Conservation (phyloP, 768 basidiomycete genomes). For the Termitomyces sp. region DNA sequence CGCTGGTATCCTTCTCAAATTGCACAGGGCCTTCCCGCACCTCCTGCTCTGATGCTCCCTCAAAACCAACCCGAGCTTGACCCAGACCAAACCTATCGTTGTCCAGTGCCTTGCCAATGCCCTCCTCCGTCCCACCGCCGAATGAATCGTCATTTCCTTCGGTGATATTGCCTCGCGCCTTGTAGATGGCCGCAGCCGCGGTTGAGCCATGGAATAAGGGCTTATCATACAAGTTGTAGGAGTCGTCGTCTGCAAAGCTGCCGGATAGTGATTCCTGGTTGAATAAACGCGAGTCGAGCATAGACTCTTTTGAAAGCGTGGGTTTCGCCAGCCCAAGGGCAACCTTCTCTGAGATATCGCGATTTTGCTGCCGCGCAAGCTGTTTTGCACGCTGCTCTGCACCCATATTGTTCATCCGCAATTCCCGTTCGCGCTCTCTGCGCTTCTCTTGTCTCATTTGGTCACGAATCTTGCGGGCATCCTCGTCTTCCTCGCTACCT, state of each 20-base stretch:
- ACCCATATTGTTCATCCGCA: conserved; percentile 99
- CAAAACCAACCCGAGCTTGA: conserved; percentile 79
- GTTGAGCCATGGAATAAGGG: conserved; percentile 95
- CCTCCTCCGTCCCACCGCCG: conserved; percentile 93
- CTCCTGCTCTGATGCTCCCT: conserved; percentile 84
- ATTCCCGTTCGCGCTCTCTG: conserved; percentile 90
- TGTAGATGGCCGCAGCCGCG: conserved; percentile 99
- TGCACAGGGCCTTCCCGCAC: conserved; percentile 91
- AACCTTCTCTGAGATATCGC: conserved; percentile 99
- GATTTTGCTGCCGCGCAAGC: conserved; percentile 93
- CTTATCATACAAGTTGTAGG: conserved; percentile 92
- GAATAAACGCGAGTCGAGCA: conserved; percentile 96
- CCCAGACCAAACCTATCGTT: conserved; percentile 95
- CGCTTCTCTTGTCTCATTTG: conserved; percentile 89
- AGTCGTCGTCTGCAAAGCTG: conserved; percentile 86
- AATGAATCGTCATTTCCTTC: conserved; percentile 89
- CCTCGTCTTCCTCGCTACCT: conserved; percentile 70
- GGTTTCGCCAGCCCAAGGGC: conserved; percentile 98
- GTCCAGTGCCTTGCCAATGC: conserved; percentile 82
- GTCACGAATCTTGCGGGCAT: conserved; percentile 82
- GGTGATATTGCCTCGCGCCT: conserved; percentile 80
- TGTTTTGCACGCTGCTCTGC: conserved; percentile 93
- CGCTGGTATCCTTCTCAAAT: conserved; percentile 96
- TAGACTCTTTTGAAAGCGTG: conserved; percentile 90
- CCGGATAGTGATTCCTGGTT: conserved; percentile 86